Evolutionary conservation across 2,329 filamentous ascomycete species (phyloP), one percentile per base, ranked within the genome.

Genomic region (Penicillium thymicola): DNA sequence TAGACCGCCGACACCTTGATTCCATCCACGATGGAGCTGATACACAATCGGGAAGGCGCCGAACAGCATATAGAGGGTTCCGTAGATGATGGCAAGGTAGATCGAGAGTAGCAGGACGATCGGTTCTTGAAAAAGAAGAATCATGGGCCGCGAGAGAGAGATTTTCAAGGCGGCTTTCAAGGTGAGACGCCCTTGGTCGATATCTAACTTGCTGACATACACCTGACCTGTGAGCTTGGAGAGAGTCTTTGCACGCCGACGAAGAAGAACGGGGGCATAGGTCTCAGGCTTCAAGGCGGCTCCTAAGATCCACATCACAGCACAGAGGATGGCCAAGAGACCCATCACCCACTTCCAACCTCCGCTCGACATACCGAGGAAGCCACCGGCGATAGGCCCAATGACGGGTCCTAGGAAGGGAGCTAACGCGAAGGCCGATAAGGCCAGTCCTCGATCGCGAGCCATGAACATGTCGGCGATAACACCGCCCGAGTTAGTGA

Each of bases 331-430:
- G 49, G 82, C 79, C 67, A 85, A 79, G 47, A 89, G 72, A 1
- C 84, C 85, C 69, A 83, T 78, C 23, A 89, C 82, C 88, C 87
- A 89, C 65, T 85, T 78, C 88, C 88, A 89, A 16, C 86, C 49
- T 18, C 49, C 86, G 14, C 79, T 81, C 2, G 80, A 77, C 69
- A 85, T 79, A 10, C 85, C 84, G 1, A 89, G 74, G 69, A 89
- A 90, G 2, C 86, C 86, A 59, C 85, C 85, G 7, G 82, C 81
- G 44, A 89, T 85, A 1, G 88, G 88, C 0, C 87, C 85, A 67
- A 76, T 83, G 53, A 74, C 82, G 0, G 87, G 85, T 1, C 87
- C 87, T 54, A 89, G 76, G 69, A 88, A 89, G 0, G 87, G 87
- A 8, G 86, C 85, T 16, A 84, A 79, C 5, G 86, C 83, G 65